A percentile compares a stretch with the other conserved stretches of the same genome.
These are phyloP conservation scores for Sordaria brevicollis DNA, from an alignment of 495 filamentous ascomycete genomes.

Conservation along the genomic window DNA sequence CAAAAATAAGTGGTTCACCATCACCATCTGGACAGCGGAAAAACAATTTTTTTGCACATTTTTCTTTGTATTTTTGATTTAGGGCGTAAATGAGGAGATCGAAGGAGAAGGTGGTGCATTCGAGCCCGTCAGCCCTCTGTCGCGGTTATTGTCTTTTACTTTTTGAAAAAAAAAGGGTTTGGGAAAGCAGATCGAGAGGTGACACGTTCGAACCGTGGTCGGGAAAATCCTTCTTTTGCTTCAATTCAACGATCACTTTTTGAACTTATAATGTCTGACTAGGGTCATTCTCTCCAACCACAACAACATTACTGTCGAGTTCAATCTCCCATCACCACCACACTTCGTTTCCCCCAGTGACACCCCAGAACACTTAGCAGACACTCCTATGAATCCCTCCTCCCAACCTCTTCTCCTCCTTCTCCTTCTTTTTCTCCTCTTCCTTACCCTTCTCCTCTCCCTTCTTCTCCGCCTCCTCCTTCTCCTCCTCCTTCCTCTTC, in stretches of 20 bases:
- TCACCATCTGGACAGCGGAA: background rate
- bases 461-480: constrained; percentile 9
- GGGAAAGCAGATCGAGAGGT: background rate
- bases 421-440: constrained; percentile 12
- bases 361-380: constrained; percentile 26
- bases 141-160: no score
- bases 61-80: background rate
- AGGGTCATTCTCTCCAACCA: background rate
- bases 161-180: background rate
- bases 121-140: no score
- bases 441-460: constrained; percentile 8
- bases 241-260: no score
- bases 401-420: constrained; percentile 32
- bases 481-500: constrained; percentile 15
- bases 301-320: background rate
- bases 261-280: background rate
- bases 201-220: background rate
- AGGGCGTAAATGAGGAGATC: no score
- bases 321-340: background rate
- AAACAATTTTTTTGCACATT: no score
- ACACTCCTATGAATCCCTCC: constrained; percentile 51
- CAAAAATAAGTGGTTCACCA: background rate
- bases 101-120: no score
- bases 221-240: background rate
- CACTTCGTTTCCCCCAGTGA: background rate